Evolutionary conservation across 331 rosid species (phyloP).

Genomic region (Acacia concinna): DNA sequence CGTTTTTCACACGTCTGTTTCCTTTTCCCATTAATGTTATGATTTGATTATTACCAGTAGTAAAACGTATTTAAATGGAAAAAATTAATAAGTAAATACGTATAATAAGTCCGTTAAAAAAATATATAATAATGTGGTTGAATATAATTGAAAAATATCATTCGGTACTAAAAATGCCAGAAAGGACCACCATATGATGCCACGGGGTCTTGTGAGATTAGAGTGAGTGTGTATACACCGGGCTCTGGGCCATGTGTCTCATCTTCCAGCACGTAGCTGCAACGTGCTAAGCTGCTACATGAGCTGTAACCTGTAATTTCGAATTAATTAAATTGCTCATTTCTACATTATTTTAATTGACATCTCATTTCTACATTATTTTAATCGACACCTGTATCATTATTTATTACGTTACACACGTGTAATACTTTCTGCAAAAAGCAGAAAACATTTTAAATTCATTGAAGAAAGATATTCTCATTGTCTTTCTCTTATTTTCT

Average conservation of each 20-base stretch:
- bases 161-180: constrained; percentile 6
- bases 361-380: not conserved
- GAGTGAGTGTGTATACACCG: no score
- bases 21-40: not conserved
- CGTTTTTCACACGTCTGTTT: not conserved
- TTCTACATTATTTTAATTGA: not conserved
- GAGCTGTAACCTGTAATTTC: constrained; percentile 8
- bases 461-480: no score
- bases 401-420: not conserved
- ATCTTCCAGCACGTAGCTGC: not conserved
- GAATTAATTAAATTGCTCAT: not conserved
- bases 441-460: not conserved
- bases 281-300: not conserved
- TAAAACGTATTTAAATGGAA: not conserved
- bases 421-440: not conserved
- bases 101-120: no score
- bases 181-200: not conserved
- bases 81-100: not conserved
- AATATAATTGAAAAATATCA: not conserved
- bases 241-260: not conserved
- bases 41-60: not conserved
- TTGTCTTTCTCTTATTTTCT: no score
- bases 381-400: not conserved
- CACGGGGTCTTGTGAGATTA: not conserved
- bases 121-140: no score